Evolutionary conservation across 2,329 filamentous ascomycete species (phyloP).

Genomic region (Aspergillus felis): DNA sequence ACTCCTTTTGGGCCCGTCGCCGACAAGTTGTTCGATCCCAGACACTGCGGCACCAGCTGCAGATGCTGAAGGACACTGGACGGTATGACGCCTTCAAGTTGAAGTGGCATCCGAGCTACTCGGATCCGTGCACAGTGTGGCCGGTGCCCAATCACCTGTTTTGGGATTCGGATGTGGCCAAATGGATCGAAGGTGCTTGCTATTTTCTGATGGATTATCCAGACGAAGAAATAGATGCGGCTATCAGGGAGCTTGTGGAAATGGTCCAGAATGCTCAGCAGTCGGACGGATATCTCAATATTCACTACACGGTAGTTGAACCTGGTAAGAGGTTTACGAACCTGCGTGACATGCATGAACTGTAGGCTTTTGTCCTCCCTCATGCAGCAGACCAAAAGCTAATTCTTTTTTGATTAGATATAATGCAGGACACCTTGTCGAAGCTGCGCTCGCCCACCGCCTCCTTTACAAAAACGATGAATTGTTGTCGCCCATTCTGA

Average conservation of each 20-base stretch:
- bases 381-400: background rate
- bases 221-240: slow-evolving; percentile 46
- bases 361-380: slow-evolving; percentile 38
- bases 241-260: slow-evolving; percentile 53
- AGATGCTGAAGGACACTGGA: slow-evolving; percentile 52
- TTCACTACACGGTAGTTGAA: slow-evolving; percentile 59
- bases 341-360: slow-evolving; percentile 58
- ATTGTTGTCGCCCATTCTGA: slow-evolving; percentile 51
- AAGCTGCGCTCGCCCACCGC: slow-evolving; percentile 57
- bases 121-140: slow-evolving; percentile 48
- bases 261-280: slow-evolving; percentile 58
- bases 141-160: slow-evolving; percentile 58
- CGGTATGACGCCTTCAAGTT: slow-evolving; percentile 58
- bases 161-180: slow-evolving; percentile 57
- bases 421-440: slow-evolving; percentile 59
- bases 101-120: slow-evolving; percentile 54
- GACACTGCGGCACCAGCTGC: slow-evolving; percentile 51
- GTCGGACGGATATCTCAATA: slow-evolving; percentile 60
- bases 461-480: slow-evolving; percentile 50
- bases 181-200: slow-evolving; percentile 61
- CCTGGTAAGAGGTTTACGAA: slow-evolving; percentile 56
- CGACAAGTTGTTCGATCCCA: slow-evolving; percentile 41
- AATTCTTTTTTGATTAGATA: slow-evolving; percentile 41
- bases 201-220: slow-evolving; percentile 48
- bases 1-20: slow-evolving; percentile 35